Conservation (phyloP, 2,329 filamentous ascomycete species). For the Phaeophleospora eucalypticola region DNA sequence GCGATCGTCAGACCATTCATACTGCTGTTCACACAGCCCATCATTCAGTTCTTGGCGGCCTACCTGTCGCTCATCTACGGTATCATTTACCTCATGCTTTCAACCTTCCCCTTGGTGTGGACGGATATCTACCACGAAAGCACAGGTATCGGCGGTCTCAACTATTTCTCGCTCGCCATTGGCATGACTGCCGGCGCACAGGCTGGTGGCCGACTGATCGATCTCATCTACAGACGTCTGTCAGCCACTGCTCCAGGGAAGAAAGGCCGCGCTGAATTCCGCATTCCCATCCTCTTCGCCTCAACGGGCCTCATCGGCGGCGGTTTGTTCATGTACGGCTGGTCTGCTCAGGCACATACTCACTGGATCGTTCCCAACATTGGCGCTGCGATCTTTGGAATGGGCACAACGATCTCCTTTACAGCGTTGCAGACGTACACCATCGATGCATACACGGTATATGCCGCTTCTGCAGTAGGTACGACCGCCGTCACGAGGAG, state of each 20-base stretch:
- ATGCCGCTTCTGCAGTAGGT: conserved; percentile 47
- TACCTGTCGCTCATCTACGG: conserved; percentile 34
- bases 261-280: conserved; percentile 37
- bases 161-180: conserved; percentile 29
- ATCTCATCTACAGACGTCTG: conserved; percentile 27
- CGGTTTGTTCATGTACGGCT: conserved; percentile 56
- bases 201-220: conserved; percentile 25
- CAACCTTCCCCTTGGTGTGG: conserved; percentile 24
- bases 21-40: conserved; percentile 31
- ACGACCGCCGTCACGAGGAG: conserved; percentile 53
- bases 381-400: conserved; percentile 50
- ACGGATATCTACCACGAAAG: conserved; percentile 27
- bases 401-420: conserved; percentile 51
- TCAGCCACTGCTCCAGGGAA: conserved; percentile 15
- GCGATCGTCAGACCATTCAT: conserved; percentile 25
- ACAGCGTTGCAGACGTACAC: conserved; percentile 57
- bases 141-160: conserved; percentile 29
- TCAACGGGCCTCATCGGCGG: conserved; percentile 49
- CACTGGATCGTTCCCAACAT: conserved; percentile 59
- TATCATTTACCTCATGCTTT: conserved; percentile 33
- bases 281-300: conserved; percentile 50
- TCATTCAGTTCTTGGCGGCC: conserved; percentile 28
- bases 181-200: conserved; percentile 37
- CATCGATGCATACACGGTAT: conserved; percentile 49
- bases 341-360: conserved; percentile 45